A percentile compares a stretch with the other conserved stretches of the same genome.
These are phyloP conservation scores for Candida vaughaniae DNA, from an alignment of 805 yeast species.

Conservation along the genomic window DNA sequence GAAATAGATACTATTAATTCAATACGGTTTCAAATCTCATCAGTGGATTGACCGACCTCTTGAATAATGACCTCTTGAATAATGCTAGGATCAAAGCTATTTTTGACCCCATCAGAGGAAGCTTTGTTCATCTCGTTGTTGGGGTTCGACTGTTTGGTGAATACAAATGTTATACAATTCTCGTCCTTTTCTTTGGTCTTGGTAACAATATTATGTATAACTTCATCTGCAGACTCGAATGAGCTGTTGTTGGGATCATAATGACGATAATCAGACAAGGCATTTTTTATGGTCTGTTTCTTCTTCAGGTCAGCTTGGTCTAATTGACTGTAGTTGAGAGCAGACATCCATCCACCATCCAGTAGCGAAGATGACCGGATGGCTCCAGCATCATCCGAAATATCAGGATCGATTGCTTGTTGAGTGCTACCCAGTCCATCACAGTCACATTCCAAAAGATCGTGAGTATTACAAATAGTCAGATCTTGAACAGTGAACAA, in stretches of 20 bases:
- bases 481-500: constrained; percentile 59
- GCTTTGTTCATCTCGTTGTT: not conserved
- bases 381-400: not conserved
- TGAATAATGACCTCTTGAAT: not conserved
- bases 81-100: not conserved
- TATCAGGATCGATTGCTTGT: not conserved
- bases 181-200: constrained; percentile 5
- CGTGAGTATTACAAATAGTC: constrained; percentile 72
- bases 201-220: constrained; percentile 6
- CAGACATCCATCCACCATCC: constrained; percentile 51
- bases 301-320: constrained; percentile 31
- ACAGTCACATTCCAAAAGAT: constrained; percentile 65
- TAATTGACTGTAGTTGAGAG: constrained; percentile 44
- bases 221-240: constrained; percentile 7
- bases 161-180: constrained; percentile 34
- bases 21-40: too few species aligned
- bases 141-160: constrained; percentile 32
- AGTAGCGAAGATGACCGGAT: not conserved
- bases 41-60: not conserved
- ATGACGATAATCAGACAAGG: constrained; percentile 64
- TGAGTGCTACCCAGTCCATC: constrained; percentile 35
- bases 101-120: too few species aligned
- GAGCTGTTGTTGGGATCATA: constrained; percentile 43
- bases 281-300: constrained; percentile 49
- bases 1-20: too few species aligned